Evolutionary conservation across 495 filamentous ascomycete species (phyloP), one percentile per base, ranked within the genome.

Genomic region (Emericellopsis terricola): DNA sequence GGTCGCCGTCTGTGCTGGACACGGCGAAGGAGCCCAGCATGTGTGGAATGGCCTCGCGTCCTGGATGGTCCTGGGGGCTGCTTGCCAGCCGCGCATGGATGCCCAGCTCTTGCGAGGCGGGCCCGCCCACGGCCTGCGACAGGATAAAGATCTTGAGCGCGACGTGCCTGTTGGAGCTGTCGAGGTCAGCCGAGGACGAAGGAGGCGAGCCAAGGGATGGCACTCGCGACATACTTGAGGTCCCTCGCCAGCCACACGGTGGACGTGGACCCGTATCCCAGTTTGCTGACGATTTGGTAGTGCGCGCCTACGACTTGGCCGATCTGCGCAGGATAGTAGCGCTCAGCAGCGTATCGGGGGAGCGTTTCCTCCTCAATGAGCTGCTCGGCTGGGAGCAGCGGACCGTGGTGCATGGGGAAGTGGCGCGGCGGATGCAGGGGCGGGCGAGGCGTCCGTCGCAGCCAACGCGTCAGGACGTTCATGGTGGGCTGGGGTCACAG

Each of bases 161-260:
- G 8, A 58, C 49, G 38, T 59, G 59, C 41, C 41, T 41, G 29
- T 49, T 34, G 6, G 43, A 32, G 19, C 60, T 64, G n/a, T n/a
- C 10, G 16, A 16, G 29, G 15, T 15, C 14, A 14, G 8, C 4
- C 8, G 8, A 15, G 15, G 28, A 5, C 28, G 5, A 31, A 11
- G 15, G n/a, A 3, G 11, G 7, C 6, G 3, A 31, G 10, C 29
- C 9, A 17, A 17, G 29, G 4, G 19, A 13, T 15, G 5, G 42
- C 6, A 6, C 6, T 11, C 23, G 11, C 19, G 16, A 24, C 37
- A 13, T 51, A 58, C 58, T 51, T 44, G 32, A 71, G 50, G 54
- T 70, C 65, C 19, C 55, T 54, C 33, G 56, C 59, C 17, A 73
- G 52, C 65, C 65, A 70, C 9, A 55, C 60, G 4, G 66, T 72